Evolutionary conservation across 2,329 filamentous ascomycete genomes (phyloP), one percentile per base, ranked within the genome.

Genomic region (Botrytis aclada): DNA sequence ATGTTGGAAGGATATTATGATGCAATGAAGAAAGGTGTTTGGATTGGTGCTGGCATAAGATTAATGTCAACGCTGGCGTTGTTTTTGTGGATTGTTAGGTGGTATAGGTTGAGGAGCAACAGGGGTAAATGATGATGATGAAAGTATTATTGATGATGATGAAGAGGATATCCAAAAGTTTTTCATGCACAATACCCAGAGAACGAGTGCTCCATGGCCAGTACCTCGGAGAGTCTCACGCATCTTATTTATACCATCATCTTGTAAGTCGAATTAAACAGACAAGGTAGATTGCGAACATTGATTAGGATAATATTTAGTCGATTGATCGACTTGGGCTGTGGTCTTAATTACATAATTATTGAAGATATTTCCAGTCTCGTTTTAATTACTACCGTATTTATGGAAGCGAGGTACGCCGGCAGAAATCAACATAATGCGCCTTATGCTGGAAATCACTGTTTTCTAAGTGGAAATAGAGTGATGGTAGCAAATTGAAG

Each of bases 1-100:
- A 77, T 80, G 77, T 69, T 80, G n/a, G 79, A 80, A 10, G 79
- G 79, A 12, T 80, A 80, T 71, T 80, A 80, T 70, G 79, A 79
- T 71, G 74, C 77, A 72, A 77, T 76, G 45, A 77, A 78, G 73
- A 74, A 62, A 25, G 79, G 78, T 12, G 76, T 79, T 54, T 79
- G 77, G 76, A 76, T 79, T 66, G 75, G 78, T 29, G 76, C 76
- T 39, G 70, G 69, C 45, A 39, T 77, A 32, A 76, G 78, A 72
- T 43, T 76, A 12, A 34, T 76, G 45, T 69, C 61, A 43, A 71
- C 66, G 20, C 41, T 73, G 39, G 67, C 66, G 45, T 70, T 70
- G 43, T 41, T 73, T 43, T 41, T 47, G 12, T 73, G 66, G 65
- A 60, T 73, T 32, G n/a, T 73, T 47, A 71, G 39, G 65, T 45